phyloP scores from a whole-genome alignment of 1,139 yeast species.

The Sugiyamaella pinicola region DNA sequence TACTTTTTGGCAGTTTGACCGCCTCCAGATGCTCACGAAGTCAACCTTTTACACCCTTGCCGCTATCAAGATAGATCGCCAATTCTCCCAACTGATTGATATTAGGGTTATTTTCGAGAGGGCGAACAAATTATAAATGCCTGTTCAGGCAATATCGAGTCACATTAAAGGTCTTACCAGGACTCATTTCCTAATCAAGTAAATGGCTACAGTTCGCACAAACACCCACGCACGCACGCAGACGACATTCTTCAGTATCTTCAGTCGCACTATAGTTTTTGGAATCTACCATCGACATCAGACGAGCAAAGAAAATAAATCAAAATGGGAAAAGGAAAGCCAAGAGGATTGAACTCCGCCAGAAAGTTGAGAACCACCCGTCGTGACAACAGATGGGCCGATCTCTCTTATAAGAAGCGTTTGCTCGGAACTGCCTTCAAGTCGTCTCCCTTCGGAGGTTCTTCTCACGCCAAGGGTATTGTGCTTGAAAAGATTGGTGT shows the following conservation, averaged over 20 bases:
- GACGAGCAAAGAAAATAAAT: conserved; percentile 26
- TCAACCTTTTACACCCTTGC: too few relatives aligned
- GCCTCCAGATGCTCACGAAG: too few relatives aligned
- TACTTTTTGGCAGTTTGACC: too few relatives aligned
- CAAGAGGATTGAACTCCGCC: conserved; percentile 99
- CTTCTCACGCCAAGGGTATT: conserved; percentile 99
- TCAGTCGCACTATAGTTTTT: conserved; percentile 3
- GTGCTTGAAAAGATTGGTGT: conserved; percentile 99
- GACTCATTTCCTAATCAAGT: neutral
- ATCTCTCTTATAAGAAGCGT: conserved; percentile 96
- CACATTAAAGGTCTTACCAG: neutral
- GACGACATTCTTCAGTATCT: conserved; percentile 9
- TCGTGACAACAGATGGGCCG: conserved; percentile 99
- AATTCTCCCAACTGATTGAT: too few relatives aligned
- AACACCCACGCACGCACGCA: neutral
- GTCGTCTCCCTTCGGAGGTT: conserved; percentile 99
- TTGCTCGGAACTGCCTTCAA: conserved; percentile 99
- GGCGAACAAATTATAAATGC: neutral
- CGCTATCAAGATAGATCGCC: too few relatives aligned
- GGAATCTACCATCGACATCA: conserved; percentile 15
- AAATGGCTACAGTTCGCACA: neutral
- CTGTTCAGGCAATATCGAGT: neutral
- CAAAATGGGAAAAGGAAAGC: conserved; percentile 89
- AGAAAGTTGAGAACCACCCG: conserved; percentile 99
- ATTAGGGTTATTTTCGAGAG: neutral